phyloP scores from a whole-genome alignment of 768 basidiomycete genomes.

The Suillus discolor region DNA sequence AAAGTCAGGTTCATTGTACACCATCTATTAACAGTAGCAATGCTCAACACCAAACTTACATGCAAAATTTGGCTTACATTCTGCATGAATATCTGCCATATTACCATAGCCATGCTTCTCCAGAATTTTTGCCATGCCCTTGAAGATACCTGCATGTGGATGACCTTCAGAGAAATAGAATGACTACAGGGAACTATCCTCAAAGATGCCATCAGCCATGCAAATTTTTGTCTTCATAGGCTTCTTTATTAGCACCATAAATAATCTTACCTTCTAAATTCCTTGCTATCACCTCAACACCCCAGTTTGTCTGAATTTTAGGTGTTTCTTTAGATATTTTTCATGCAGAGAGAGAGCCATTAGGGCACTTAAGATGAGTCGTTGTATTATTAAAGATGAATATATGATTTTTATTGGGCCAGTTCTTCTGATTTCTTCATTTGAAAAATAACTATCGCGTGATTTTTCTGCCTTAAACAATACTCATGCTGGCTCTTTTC shows the following conservation, averaged over 20 bases:
- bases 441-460: conserved; percentile 31
- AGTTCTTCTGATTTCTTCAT: conserved; percentile 32
- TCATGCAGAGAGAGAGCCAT: conserved; percentile 33
- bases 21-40: conserved; percentile 38
- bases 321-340: conserved; percentile 35
- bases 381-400: conserved; percentile 37
- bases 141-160: conserved; percentile 35
- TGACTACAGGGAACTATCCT: conserved; percentile 19
- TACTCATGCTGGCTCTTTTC: too few relatives aligned
- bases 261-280: conserved; percentile 9
- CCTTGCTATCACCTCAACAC: conserved; percentile 4
- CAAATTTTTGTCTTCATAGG: conserved; percentile 12
- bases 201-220: conserved; percentile 17
- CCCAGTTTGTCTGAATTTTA: conserved; percentile 14
- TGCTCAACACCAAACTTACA: conserved; percentile 7
- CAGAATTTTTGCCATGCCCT: conserved; percentile 42
- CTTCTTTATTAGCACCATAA: conserved; percentile 10
- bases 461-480: conserved; percentile 26
- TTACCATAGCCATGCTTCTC: conserved; percentile 21
- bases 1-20: conserved; percentile 48
- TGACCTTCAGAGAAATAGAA: conserved; percentile 21
- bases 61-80: conserved; percentile 17
- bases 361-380: conserved; percentile 36
- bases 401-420: conserved; percentile 25
- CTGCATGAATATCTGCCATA: conserved; percentile 2